Evolutionary conservation across 805 yeast species (phyloP).

Genomic region (Teunomyces gatunensis): DNA sequence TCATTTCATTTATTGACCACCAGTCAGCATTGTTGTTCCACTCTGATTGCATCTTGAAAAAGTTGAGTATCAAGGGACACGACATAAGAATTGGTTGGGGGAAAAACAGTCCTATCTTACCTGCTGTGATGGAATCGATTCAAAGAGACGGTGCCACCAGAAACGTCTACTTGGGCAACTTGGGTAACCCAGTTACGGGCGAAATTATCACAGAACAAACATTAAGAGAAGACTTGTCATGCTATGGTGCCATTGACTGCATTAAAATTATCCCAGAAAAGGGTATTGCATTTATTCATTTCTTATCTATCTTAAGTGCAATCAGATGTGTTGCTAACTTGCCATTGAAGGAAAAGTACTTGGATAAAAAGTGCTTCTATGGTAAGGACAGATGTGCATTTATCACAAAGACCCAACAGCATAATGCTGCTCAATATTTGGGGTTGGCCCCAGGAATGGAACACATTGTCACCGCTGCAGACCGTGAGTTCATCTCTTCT

Average conservation of each 20-base stretch:
- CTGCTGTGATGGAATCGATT: slow-evolving; percentile 73
- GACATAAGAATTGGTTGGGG: slow-evolving; percentile 95
- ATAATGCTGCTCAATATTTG: slow-evolving; percentile 91
- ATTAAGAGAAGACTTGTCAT: slow-evolving; percentile 60
- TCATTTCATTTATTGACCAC: slow-evolving; percentile 84
- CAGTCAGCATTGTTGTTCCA: slow-evolving; percentile 87
- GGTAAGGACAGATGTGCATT: slow-evolving; percentile 96
- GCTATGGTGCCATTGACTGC: slow-evolving; percentile 82
- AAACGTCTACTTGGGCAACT: slow-evolving; percentile 84
- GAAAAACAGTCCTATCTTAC: slow-evolving; percentile 68
- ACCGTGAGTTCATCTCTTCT: slow-evolving; percentile 60
- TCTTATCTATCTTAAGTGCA: slow-evolving; percentile 82
- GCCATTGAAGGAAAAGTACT: slow-evolving; percentile 65
- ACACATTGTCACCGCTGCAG: slow-evolving; percentile 70
- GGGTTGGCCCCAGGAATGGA: slow-evolving; percentile 91
- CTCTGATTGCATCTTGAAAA: slow-evolving; percentile 85
- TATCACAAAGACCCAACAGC: slow-evolving; percentile 92
- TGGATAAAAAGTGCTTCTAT: slow-evolving; percentile 75
- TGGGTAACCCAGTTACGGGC: slow-evolving; percentile 56
- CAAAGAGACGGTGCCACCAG: slow-evolving; percentile 88
- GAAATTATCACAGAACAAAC: slow-evolving; percentile 58
- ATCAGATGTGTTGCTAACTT: slow-evolving; percentile 77
- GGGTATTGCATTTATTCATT: slow-evolving; percentile 89
- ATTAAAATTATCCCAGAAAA: slow-evolving; percentile 76
- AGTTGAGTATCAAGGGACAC: slow-evolving; percentile 73